Conservation (phyloP, 257 asterid species). For the Echites panduratus region DNA sequence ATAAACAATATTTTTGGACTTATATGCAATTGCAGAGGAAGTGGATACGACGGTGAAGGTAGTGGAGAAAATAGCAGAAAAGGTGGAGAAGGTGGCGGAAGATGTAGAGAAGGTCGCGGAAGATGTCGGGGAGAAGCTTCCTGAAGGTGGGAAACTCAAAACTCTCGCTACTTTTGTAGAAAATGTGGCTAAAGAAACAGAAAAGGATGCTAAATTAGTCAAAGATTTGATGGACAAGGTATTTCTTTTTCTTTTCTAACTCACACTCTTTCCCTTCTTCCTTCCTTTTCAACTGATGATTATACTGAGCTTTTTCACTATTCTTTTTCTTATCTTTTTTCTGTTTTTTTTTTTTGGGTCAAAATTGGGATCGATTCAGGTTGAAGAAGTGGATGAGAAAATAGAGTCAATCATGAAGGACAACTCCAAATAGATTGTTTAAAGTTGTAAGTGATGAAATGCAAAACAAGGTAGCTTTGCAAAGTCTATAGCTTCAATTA, state of each 20-base stretch:
- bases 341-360: too few relatives aligned
- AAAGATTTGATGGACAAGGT: conserved; percentile 46
- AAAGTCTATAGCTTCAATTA: not conserved
- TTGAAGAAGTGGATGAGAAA: conserved; percentile 10
- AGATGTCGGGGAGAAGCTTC: conserved; percentile 35
- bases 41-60: conserved; percentile 51
- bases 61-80: not conserved
- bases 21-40: conserved; percentile 27
- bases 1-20: not conserved
- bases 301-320: too few relatives aligned
- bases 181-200: conserved; percentile 45
- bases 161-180: conserved; percentile 34
- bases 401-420: not conserved
- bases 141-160: conserved; percentile 44
- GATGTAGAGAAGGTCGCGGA: conserved; percentile 56
- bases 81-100: conserved; percentile 46
- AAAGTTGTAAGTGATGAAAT: not conserved
- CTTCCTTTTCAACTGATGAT: not conserved
- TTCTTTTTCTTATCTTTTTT: too few relatives aligned
- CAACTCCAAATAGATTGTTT: not conserved
- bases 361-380: not conserved
- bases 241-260: not conserved
- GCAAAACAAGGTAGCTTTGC: not conserved
- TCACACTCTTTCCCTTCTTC: too few relatives aligned
- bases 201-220: conserved; percentile 31